phyloP scores from a whole-genome alignment of 2,329 filamentous ascomycete species.

The Didymosphaeria variabile region DNA sequence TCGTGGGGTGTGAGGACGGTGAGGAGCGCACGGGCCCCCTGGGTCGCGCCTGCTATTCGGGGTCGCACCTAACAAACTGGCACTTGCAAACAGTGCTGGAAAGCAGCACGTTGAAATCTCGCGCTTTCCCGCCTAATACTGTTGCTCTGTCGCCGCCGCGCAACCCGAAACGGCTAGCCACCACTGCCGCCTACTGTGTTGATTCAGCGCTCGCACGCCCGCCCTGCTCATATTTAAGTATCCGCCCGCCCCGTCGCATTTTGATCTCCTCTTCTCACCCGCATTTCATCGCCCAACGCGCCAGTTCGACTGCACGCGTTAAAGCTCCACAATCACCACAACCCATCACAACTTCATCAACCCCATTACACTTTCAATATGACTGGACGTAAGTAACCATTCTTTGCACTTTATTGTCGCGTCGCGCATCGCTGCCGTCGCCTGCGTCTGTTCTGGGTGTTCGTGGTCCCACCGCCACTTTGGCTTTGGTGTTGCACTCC shows the following conservation, averaged over 20 bases:
- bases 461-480: constrained; percentile 20
- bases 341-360: constrained; percentile 33
- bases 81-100: constrained; percentile 19
- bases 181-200: constrained; percentile 24
- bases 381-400: constrained; percentile 55
- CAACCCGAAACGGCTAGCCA: constrained; percentile 35
- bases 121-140: constrained; percentile 28
- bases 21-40: neutral
- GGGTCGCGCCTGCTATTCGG: neutral
- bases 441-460: constrained; percentile 17
- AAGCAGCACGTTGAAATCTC: constrained; percentile 31
- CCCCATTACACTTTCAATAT: constrained; percentile 46
- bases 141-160: constrained; percentile 20
- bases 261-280: constrained; percentile 27
- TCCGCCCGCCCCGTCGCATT: constrained; percentile 21
- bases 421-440: constrained; percentile 31
- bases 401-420: constrained; percentile 22
- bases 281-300: constrained; percentile 23
- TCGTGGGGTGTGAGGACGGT: neutral
- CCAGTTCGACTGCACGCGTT: constrained; percentile 17
- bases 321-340: constrained; percentile 23
- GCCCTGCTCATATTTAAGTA: constrained; percentile 31
- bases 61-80: constrained; percentile 8
- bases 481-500: constrained; percentile 37
- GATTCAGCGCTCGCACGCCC: constrained; percentile 36